These are phyloP conservation scores for Moesziomyces antarcticus DNA, from an alignment of 1,284 basidiomycete genomes.

Conservation along the genomic window DNA sequence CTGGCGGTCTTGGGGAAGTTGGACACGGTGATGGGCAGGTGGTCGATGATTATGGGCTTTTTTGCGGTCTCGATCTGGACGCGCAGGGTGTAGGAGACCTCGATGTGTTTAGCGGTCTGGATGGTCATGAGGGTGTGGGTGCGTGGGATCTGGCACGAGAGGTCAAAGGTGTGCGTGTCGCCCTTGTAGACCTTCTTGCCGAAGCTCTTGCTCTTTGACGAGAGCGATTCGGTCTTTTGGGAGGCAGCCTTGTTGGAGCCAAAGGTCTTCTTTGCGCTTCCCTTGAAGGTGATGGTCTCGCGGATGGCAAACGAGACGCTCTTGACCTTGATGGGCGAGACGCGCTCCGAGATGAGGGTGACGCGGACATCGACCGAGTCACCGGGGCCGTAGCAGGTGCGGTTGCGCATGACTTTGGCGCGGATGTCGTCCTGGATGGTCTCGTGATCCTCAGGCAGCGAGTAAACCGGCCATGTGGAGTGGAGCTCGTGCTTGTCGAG, in stretches of 20 bases:
- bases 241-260: conserved; percentile 41
- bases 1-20: conserved; percentile 48
- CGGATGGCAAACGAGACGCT: conserved; percentile 53
- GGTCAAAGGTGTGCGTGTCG: conserved; percentile 61
- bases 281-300: conserved; percentile 63
- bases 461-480: conserved; percentile 64
- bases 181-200: conserved; percentile 65
- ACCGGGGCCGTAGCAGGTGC: conserved; percentile 58
- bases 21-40: conserved; percentile 61
- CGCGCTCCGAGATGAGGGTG: conserved; percentile 49
- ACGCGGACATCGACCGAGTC: conserved; percentile 57
- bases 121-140: conserved; percentile 63
- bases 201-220: conserved; percentile 53
- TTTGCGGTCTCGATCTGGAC: conserved; percentile 62
- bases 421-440: conserved; percentile 44
- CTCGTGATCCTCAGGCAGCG: conserved; percentile 53
- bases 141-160: conserved; percentile 56
- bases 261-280: conserved; percentile 42
- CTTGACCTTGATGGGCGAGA: conserved; percentile 61
- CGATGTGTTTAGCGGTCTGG: conserved; percentile 66
- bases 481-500: conserved; percentile 67
- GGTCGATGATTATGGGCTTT: conserved; percentile 63
- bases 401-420: conserved; percentile 54
- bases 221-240: conserved; percentile 55
- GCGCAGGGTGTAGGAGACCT: conserved; percentile 62